Conservation (phyloP, 768 basidiomycete genomes). For the Tephrocybe sp. region DNA sequence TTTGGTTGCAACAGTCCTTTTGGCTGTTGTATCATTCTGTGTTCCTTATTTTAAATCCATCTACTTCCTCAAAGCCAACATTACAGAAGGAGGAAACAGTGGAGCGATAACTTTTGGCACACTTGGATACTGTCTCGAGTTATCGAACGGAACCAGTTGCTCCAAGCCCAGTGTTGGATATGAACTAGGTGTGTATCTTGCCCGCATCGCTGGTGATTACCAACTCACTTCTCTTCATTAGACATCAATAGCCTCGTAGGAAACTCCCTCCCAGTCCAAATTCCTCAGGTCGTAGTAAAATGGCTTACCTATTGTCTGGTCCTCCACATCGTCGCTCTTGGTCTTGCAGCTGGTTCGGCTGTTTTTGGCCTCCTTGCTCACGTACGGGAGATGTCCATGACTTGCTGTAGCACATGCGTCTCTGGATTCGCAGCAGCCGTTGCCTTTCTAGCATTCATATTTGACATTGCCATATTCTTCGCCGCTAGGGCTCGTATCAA, state of each 20-base stretch:
- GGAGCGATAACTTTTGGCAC: constrained; percentile 84
- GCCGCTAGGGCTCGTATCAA: constrained; percentile 85
- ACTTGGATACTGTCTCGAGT: constrained; percentile 79
- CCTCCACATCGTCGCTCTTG: constrained; percentile 87
- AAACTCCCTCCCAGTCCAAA: constrained; percentile 58
- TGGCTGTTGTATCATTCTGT: constrained; percentile 86
- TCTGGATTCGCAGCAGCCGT: constrained; percentile 79
- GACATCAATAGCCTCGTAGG: constrained; percentile 84
- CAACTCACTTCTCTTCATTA: constrained; percentile 26
- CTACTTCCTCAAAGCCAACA: constrained; percentile 80
- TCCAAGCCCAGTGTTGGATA: constrained; percentile 84
- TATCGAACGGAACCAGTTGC: constrained; percentile 60
- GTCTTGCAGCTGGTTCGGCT: constrained; percentile 64
- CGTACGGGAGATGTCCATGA: constrained; percentile 82
- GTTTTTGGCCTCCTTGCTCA: constrained; percentile 88
- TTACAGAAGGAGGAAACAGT: constrained; percentile 40
- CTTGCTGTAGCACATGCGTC: constrained; percentile 76
- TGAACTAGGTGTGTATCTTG: constrained; percentile 63
- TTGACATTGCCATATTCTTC: constrained; percentile 91
- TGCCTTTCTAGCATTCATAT: constrained; percentile 84
- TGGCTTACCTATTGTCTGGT: constrained; percentile 95
- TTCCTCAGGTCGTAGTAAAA: constrained; percentile 83
- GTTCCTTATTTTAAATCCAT: constrained; percentile 88
- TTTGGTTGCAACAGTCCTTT: constrained; percentile 70
- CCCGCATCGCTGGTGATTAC: neutral